Conservation (phyloP, 2,329 filamentous ascomycete species). For the Colletotrichum nymphaeae region DNA sequence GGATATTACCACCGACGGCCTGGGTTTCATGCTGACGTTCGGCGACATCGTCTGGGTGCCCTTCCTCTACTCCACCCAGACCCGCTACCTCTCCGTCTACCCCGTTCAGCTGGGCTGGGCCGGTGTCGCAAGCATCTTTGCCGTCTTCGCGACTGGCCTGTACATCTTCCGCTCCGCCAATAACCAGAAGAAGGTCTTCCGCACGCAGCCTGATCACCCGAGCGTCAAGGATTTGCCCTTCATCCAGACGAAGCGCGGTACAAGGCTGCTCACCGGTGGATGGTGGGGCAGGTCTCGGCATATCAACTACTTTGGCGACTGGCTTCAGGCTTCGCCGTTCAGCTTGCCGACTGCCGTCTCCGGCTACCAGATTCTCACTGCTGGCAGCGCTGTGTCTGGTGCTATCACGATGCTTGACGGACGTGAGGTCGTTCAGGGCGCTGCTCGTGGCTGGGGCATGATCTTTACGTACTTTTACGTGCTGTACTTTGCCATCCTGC, state of each 20-base stretch:
- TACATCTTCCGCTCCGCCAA: slow-evolving; percentile 79
- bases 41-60: slow-evolving; percentile 80
- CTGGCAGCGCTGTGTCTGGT: slow-evolving; percentile 42
- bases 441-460: slow-evolving; percentile 79
- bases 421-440: slow-evolving; percentile 70
- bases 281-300: slow-evolving; percentile 81
- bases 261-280: slow-evolving; percentile 73
- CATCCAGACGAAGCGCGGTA: slow-evolving; percentile 74
- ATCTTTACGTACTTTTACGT: slow-evolving; percentile 88
- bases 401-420: slow-evolving; percentile 61
- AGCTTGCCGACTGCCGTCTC: slow-evolving; percentile 76
- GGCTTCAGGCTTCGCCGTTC: slow-evolving; percentile 79
- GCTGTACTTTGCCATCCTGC: slow-evolving; percentile 81
- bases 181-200: slow-evolving; percentile 81
- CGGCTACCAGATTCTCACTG: slow-evolving; percentile 68
- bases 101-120: slow-evolving; percentile 70
- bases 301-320: slow-evolving; percentile 82
- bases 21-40: slow-evolving; percentile 81
- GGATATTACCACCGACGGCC: slow-evolving; percentile 79
- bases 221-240: slow-evolving; percentile 73
- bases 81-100: slow-evolving; percentile 76
- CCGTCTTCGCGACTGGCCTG: slow-evolving; percentile 70
- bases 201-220: slow-evolving; percentile 75
- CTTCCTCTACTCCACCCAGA: slow-evolving; percentile 76
- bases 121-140: slow-evolving; percentile 66